Conservation (phyloP, 106 monocot species). For the Narthecium ossifragum region DNA sequence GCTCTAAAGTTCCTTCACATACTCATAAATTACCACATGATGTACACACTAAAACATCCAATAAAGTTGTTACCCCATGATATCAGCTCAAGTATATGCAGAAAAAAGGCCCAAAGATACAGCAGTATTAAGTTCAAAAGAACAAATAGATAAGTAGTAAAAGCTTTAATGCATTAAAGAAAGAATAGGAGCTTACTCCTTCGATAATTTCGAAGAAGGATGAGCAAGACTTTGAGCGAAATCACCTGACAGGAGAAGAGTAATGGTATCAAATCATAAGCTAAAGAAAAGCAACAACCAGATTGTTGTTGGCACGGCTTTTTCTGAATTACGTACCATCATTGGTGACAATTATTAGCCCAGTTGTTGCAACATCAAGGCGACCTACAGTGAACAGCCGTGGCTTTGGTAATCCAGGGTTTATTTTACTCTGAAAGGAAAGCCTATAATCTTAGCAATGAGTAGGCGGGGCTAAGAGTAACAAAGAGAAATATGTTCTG, state of each 20-base stretch:
- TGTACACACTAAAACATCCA: no score
- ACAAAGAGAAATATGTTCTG: neutral
- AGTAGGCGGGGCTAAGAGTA: neutral
- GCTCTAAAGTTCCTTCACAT: no score
- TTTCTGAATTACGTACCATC: constrained; percentile 53
- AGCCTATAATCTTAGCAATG: neutral
- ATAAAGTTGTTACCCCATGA: constrained; percentile 2
- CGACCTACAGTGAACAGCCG: constrained; percentile 92
- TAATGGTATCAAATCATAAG: neutral
- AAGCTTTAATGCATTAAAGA: neutral
- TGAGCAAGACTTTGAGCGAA: constrained; percentile 88
- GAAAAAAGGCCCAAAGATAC: neutral
- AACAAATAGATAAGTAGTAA: neutral
- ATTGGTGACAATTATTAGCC: constrained; percentile 92
- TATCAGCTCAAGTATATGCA: neutral
- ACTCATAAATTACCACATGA: no score
- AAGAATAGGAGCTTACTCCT: constrained; percentile 61
- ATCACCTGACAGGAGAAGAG: constrained; percentile 48
- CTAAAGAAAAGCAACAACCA: neutral
- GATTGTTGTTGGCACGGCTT: neutral
- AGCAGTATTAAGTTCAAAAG: neutral
- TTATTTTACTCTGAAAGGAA: constrained; percentile 49
- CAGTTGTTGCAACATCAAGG: constrained; percentile 96
- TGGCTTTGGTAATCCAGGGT: constrained; percentile 81
- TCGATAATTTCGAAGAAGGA: constrained; percentile 85